Conservation (phyloP, 345 rosid species). For the Ricinus communis region DNA sequence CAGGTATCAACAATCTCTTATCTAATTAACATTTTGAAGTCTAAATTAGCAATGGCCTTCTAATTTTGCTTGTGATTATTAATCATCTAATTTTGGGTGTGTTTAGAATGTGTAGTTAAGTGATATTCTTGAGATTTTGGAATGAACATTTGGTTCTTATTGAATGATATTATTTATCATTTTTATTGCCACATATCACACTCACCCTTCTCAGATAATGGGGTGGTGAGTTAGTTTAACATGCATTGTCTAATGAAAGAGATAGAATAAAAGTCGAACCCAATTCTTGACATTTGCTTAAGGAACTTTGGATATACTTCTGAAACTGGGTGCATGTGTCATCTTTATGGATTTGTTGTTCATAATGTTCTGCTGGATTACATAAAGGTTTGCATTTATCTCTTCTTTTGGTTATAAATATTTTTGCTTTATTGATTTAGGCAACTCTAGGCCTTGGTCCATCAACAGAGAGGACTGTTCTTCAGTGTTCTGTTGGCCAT, state of each 20-base stretch:
- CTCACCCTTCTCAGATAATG: no score
- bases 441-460: conserved; percentile 88
- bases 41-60: neutral
- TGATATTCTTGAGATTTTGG: no score
- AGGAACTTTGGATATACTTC: no score
- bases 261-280: no score
- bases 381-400: neutral
- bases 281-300: no score
- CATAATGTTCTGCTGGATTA: neutral
- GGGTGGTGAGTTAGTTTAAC: no score
- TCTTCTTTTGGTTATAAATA: conserved; percentile 8
- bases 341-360: neutral
- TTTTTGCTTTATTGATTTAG: conserved; percentile 35
- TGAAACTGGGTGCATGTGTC: no score
- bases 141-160: neutral
- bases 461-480: conserved; percentile 54
- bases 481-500: conserved; percentile 71
- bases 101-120: neutral
- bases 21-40: neutral
- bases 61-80: neutral
- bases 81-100: neutral
- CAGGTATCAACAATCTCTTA: conserved; percentile 53
- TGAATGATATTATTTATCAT: no score
- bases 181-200: no score
- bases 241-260: no score